Evolutionary conservation across 2,329 filamentous ascomycete species (phyloP), one percentile per base, ranked within the genome.

Genomic region (Penicillium nordicum): DNA sequence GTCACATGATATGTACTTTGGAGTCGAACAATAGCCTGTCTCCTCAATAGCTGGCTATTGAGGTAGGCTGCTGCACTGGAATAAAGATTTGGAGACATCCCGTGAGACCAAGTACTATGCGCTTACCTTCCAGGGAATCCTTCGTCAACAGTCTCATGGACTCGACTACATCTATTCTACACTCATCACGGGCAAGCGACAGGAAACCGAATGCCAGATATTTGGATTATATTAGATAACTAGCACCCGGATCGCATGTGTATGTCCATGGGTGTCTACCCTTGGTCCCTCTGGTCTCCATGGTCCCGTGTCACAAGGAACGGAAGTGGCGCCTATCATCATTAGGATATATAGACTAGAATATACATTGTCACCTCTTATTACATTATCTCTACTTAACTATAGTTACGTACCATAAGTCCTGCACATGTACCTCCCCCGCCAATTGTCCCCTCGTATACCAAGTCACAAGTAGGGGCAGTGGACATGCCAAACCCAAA

Each of bases 1-100:
- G 42, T 56, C 53, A 56, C 53, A 56, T 56, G 53, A 56, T 52
- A 32, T 9, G 41, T 55, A 45, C 42, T 46, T 32, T 42, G 3
- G 12, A 32, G 30, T 32, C 30, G 5, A 54, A 50, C 30, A 50
- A 50, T 43, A 30, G 32, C 14, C 0, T 21, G 32, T 25, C 29
- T 25, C 29, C 4, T 32, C 18, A 34, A 25, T 46, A 44, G 25
- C 32, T 9, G 1, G 30, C 25, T n/a, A 27, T 38, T 25, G 4
- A 43, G 14, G 7, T 7, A 16, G 10, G 4, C 16, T 5, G 18
- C 10, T 11, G 10, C 4, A 45, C 29, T 23, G 10, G 30, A 34
- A n/a, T 12, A 36, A 29, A 21, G 11, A 7, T 8, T 32, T 40
- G 21, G n/a, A 42, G 34, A 21, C 12, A 47, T 27, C 18, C 5